phyloP scores from a whole-genome alignment of 139 green algal genomes.

The Haematococcus sp. region DNA sequence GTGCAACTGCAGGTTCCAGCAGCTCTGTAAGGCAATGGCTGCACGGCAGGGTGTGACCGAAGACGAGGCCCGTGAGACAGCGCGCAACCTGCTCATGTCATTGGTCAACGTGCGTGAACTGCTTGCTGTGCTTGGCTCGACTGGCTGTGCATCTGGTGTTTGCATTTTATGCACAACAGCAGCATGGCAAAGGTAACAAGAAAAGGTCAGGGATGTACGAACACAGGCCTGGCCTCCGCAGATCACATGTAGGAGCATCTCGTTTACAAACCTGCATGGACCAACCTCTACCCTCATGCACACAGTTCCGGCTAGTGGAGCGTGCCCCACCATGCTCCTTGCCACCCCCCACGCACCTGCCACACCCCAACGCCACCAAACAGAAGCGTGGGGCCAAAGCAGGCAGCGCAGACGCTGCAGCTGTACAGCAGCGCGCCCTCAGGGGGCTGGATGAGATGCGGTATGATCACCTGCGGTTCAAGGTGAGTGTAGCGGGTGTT shows the following conservation, averaged over 20 bases:
- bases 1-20: constrained; percentile 25
- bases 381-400: constrained; percentile 6
- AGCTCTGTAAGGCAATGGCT: constrained; percentile 26
- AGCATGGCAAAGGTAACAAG: too few species aligned
- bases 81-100: constrained; percentile 35
- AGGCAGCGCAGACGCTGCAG: constrained; percentile 10
- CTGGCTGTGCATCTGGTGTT: not conserved
- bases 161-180: too few species aligned
- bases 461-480: constrained; percentile 31
- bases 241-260: too few species aligned
- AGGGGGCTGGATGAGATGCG: constrained; percentile 13
- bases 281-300: too few species aligned
- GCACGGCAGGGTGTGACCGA: constrained; percentile 2
- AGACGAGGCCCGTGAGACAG: constrained; percentile 8
- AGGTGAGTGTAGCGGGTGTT: too few species aligned
- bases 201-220: too few species aligned
- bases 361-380: constrained; percentile 22
- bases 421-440: constrained; percentile 8
- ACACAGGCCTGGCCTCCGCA: too few species aligned
- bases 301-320: constrained; percentile 40
- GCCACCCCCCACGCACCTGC: constrained; percentile 21
- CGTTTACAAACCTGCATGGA: too few species aligned
- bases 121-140: not conserved
- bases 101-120: constrained; percentile 33
- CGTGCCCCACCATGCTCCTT: constrained; percentile 25